Evolutionary conservation across 768 basidiomycete species (phyloP), one percentile per base, ranked within the genome.

Genomic region (Tylopilus vinaceipallidus): DNA sequence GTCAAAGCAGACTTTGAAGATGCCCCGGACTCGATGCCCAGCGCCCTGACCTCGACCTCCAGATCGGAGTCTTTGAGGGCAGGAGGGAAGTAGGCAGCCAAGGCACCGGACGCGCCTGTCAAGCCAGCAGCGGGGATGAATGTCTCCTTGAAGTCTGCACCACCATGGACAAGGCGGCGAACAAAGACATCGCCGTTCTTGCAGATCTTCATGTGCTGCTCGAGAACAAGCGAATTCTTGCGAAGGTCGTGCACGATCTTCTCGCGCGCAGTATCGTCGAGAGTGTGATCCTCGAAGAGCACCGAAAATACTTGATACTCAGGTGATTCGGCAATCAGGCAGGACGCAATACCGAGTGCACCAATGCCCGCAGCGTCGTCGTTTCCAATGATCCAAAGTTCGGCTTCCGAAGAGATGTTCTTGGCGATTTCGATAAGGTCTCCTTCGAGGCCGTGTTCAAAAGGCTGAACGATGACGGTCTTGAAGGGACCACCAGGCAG

Each of bases 311-410:
- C 61, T 26, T 54, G 57, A 36, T 62, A 67, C 30, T 65, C 65
- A 10, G 63, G 62, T 3, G 63, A 66, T 20, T 66, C 65, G 6
- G 65, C 63, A 4, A 64, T 57, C 6, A 66, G 43, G 42, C 65
- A 66, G 0, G 66, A 62, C 2, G 63, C 60, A 22, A 67, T 29
- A 23, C 65, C 65, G 13, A 66, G 56, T 13, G 65, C 65, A 9
- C 63, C 65, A 14, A 67, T 66, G 23, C 65, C 65, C 37, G 52
- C 63, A 2, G 65, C 58, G 24, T 67, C 57, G 32, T 66, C 65
- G 30, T 66, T 67, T 5, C 63, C 63, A 2, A 55, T 62, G 43
- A 66, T 56, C 65, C 65, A 66, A 2, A 66, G 17, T 20, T 66
- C 65, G 2, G 60, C 56, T 24, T 64, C 65, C 2, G 55, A 56